Conservation (phyloP, 768 basidiomycete species). For the Neoboletus subvelutipes region DNA sequence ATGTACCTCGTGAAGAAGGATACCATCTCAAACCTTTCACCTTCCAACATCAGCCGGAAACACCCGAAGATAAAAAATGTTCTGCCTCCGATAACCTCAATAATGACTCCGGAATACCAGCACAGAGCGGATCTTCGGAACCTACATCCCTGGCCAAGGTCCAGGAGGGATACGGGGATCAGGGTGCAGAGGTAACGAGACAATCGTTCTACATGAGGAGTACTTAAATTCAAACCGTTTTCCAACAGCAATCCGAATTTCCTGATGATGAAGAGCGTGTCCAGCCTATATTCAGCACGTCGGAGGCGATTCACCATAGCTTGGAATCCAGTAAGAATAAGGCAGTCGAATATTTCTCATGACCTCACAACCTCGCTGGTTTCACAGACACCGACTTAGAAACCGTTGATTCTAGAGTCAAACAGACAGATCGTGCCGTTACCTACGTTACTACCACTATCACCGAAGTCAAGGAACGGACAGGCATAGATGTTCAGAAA, state of each 20-base stretch:
- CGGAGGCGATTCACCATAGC: too few relatives aligned
- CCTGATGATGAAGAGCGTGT: too few relatives aligned
- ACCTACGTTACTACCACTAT: background rate
- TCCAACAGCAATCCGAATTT: too few relatives aligned
- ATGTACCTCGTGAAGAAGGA: background rate
- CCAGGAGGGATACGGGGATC: too few relatives aligned
- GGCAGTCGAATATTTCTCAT: background rate
- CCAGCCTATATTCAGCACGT: too few relatives aligned
- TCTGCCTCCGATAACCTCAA: background rate
- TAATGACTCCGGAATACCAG: too few relatives aligned
- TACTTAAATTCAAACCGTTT: background rate
- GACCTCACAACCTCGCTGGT: background rate
- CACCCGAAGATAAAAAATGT: too few relatives aligned
- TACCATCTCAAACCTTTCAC: background rate
- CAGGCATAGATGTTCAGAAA: background rate
- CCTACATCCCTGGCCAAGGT: too few relatives aligned
- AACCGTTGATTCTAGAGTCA: background rate
- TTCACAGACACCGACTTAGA: background rate
- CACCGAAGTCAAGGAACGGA: background rate
- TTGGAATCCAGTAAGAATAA: too few relatives aligned
- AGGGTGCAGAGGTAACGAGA: background rate
- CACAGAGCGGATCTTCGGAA: too few relatives aligned
- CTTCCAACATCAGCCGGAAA: too few relatives aligned
- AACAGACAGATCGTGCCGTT: background rate
- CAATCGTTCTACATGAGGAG: background rate